A percentile compares a stretch with the other conserved stretches of the same genome.
phyloP scores from a whole-genome alignment of 1,284 basidiomycete genomes.

The Bondarzewia mesenterica region DNA sequence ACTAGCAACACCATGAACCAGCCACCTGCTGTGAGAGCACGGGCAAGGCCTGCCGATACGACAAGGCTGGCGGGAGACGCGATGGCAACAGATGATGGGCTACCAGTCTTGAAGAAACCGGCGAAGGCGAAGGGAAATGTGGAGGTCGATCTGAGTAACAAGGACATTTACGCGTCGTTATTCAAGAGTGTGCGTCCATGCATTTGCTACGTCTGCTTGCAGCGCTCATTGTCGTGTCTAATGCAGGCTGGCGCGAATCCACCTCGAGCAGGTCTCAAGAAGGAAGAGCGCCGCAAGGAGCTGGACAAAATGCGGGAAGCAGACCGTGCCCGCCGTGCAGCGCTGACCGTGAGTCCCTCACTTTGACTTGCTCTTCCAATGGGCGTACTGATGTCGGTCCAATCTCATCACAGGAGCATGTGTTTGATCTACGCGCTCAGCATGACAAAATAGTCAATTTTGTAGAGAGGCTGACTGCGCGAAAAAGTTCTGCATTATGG shows the following conservation, averaged over 20 bases:
- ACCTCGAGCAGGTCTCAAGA: conserved; percentile 54
- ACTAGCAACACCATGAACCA: conserved; percentile 21
- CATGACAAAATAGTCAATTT: conserved; percentile 61
- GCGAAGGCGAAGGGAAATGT: conserved; percentile 30
- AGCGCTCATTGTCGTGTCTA: background rate
- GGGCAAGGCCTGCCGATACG: conserved; percentile 13
- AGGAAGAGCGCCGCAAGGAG: conserved; percentile 61
- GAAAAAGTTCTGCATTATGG: conserved; percentile 46
- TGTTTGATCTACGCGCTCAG: conserved; percentile 64
- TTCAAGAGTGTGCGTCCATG: conserved; percentile 49
- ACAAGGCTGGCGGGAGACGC: conserved; percentile 20
- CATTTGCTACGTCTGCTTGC: conserved; percentile 1
- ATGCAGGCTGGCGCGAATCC: conserved; percentile 40
- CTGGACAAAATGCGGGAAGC: conserved; percentile 66
- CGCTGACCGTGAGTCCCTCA: conserved; percentile 48
- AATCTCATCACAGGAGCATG: conserved; percentile 33
- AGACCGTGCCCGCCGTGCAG: conserved; percentile 46
- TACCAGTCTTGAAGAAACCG: conserved; percentile 22
- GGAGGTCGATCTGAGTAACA: conserved; percentile 59
- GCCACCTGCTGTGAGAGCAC: conserved; percentile 18
- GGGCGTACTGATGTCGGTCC: conserved; percentile 7
- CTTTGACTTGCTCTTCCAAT: too few relatives aligned
- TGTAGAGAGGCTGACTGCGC: conserved; percentile 44
- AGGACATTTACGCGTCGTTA: conserved; percentile 52
- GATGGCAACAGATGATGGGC: conserved; percentile 12